Evolutionary conservation across 371 early-diverging fungal species (phyloP), one percentile per base, ranked within the genome.

Genomic region (Basidiobolus meristosporus): DNA sequence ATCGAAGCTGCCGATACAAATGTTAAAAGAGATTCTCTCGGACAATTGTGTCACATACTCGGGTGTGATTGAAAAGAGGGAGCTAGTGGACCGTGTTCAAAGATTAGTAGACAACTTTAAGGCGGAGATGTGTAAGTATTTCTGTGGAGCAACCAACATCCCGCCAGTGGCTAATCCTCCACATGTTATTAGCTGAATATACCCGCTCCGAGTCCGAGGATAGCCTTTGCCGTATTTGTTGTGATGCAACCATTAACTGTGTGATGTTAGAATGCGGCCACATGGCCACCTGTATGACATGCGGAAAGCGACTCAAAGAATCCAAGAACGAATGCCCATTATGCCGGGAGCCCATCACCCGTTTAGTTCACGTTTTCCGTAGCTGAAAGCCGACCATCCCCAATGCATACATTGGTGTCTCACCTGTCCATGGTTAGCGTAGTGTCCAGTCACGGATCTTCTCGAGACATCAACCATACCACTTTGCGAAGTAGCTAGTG

Each of bases 271-370:
- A 61, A 38, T 57, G 61, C 31, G 38, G 41, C 16, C 75, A 74
- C 54, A 62, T 71, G 60, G 64, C 58, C 5, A 55, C 69, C 18
- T 69, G 74, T 44, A 62, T 65, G 62, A 66, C 66, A 11, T 74
- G 75, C 40, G 75, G 62, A 3, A 60, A 65, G 40, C 53, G 59
- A 55, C 39, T 74, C 17, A 57, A 68, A 31, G 55, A 57, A 17
- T 46, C 51, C 12, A 57, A 59, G 30, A 63, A 67, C 28, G 68
- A 71, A 40, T 74, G 75, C 40, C 75, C 75, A 10, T 67, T 74
- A 40, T 74, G 75, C 39, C 59, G 71, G 18, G 71, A 61, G 31
- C 53, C 59, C 15, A 69, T 69, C 14, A 39, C 58, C 7, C 62
- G 62, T 33, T 30, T 69, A 11, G 56, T 69, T 4, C 61, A 61